Evolutionary conservation across 192 early-diverging fungal genomes (phyloP), one percentile per base, ranked within the genome.

Genomic region (Chytriomyces hyalinus): DNA sequence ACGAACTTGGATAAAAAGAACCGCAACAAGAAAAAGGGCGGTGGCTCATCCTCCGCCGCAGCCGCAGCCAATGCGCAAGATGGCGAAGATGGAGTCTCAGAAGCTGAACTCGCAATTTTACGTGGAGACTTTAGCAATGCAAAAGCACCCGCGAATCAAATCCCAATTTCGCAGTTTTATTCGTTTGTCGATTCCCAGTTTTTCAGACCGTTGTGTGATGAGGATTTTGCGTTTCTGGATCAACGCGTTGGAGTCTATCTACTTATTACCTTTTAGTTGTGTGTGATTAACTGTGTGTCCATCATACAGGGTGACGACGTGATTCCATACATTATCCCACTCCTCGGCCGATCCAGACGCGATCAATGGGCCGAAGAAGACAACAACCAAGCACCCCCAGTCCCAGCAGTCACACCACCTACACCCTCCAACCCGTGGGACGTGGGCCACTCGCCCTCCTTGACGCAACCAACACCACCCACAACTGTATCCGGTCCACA

Each of bases 101-200:
- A 75, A 66, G 73, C 73, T 50, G 73, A 75, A 28, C 47, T 75
- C 17, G 73, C 73, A 4, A 70, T 79, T 49, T 24, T 64, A 45
- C 82, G 85, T 11, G 87, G 87, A 20, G 87, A 88, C 62, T 88
- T 79, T 65, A 79, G 82, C 4, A 81, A 80, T 13, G 82, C 77
- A 4, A 88, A 88, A 71, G 71, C 78, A 49, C 72, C 91, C 43
- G 89, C 86, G 82, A 97, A 88, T 59, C 89, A 89, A 77, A 91
- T 96, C 22, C 92, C 94, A n/a, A 92, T 95, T 61, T 87, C 88
- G 15, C 88, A 89, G 6, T 98, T 94, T 75, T 96, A 91, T 92
- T 70, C 85, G 6, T 92, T 91, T 6, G 82, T 92, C 59, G 97
- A 97, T 22, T n/a, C 59, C 6, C 94, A 95, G 73, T 97, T 92